Evolutionary conservation across 2,329 filamentous ascomycete species (phyloP), one percentile per base, ranked within the genome.

Genomic region (Curvularia sp.): DNA sequence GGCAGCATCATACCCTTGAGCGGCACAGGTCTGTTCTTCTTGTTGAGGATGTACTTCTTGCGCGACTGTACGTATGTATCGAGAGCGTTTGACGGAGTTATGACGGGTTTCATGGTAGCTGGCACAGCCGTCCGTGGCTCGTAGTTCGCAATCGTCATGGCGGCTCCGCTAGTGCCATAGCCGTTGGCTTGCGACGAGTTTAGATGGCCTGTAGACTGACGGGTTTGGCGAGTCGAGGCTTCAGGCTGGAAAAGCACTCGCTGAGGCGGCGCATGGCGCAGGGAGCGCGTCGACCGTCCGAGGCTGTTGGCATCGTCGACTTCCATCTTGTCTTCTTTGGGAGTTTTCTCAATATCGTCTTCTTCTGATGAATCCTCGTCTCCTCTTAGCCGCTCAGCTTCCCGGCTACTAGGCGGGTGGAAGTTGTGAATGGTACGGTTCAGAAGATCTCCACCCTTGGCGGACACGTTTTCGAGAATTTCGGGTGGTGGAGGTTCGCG

Each of bases 241-340:
- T 96, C 92, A 30, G 92, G 92, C 73, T 95, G 91, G 76, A 94
- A 96, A 51, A 95, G 88, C 52, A 93, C 88, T 62, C 92, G 85
- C 72, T 93, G 92, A 0, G 92, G 89, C 28, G 92, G 92, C n/a
- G 91, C 91, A 75, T 95, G 91, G 64, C 92, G 85, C 50, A 93
- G 80, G 38, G 88, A 67, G 66, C 78, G 65, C 18, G 77, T 78
- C 12, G 73, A 68, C 22, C 78, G 70, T 2, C 77, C 73, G 31
- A 70, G 72, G 54, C 79, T 82, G 49, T 78, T 80, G 12, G 81
- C 79, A 7, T 85, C 83, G 53, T 80, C 89, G 61, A 64, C 46
- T 49, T 81, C 80, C 71, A 78, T 79, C 67, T 79, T 82, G 66
- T 84, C 82, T 50, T 79, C 78, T 61, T 81, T 83, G 5, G 83